phyloP scores from a whole-genome alignment of 306 rosid genomes.

The barrel medic (Medicago truncatula) region MtrunA17r5.0-ANR NC_053046.1:14713001-14713500 shows the following conservation, averaged over 20 bases:
- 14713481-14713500: no score
- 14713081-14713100: no score
- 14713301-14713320: background rate
- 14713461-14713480: no score
- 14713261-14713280: background rate
- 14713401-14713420: no score
- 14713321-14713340: background rate
- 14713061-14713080: no score
- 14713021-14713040: background rate
- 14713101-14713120: background rate
- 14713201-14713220: background rate
- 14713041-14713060: background rate
- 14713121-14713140: background rate
- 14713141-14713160: background rate
- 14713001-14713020: background rate
- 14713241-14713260: background rate
- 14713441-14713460: no score
- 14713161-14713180: background rate
- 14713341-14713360: no score
- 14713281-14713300: background rate
- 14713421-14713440: no score
- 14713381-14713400: no score
- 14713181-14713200: background rate
- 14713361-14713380: no score
- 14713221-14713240: background rate